Evolutionary conservation across 2,329 filamentous ascomycete genomes (phyloP).

Genomic region (Microsporum audouinii): DNA sequence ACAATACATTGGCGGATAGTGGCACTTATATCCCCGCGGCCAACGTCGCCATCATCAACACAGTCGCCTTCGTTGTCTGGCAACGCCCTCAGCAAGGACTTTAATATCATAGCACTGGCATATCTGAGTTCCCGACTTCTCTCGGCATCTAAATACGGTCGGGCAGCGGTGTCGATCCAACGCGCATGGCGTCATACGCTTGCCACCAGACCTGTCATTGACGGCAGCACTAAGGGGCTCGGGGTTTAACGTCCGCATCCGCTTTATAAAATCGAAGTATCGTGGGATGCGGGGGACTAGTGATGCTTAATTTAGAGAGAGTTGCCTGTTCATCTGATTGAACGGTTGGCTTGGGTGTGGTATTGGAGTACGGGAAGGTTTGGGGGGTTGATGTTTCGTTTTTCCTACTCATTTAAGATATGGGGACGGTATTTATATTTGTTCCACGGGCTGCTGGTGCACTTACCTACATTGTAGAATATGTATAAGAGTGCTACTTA

Average conservation of each 20-base stretch:
- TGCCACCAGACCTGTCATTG: neutral
- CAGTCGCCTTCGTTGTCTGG: neutral
- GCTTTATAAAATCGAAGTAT: neutral
- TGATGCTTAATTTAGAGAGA: neutral
- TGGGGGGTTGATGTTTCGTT: neutral
- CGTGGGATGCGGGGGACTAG: neutral
- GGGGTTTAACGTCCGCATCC: neutral
- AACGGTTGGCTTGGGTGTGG: neutral
- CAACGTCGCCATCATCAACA: conserved; percentile 14
- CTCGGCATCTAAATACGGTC: conserved; percentile 37
- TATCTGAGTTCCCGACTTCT: conserved; percentile 51
- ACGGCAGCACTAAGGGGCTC: neutral
- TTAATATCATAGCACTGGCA: conserved; percentile 45
- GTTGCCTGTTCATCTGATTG: neutral
- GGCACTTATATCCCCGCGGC: neutral
- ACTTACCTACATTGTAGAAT: neutral
- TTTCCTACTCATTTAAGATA: neutral
- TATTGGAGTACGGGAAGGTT: neutral
- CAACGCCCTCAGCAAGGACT: conserved; percentile 42
- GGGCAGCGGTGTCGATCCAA: conserved; percentile 45
- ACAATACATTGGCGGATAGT: neutral
- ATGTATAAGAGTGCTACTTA: neutral
- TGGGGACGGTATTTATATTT: neutral
- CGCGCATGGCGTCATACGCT: conserved; percentile 35
- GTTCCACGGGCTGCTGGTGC: neutral